Evolutionary conservation across 225 moss, liverwort and hornwort species (phyloP).

Genomic region (Bryoerythrophyllum caledonicum): DNA sequence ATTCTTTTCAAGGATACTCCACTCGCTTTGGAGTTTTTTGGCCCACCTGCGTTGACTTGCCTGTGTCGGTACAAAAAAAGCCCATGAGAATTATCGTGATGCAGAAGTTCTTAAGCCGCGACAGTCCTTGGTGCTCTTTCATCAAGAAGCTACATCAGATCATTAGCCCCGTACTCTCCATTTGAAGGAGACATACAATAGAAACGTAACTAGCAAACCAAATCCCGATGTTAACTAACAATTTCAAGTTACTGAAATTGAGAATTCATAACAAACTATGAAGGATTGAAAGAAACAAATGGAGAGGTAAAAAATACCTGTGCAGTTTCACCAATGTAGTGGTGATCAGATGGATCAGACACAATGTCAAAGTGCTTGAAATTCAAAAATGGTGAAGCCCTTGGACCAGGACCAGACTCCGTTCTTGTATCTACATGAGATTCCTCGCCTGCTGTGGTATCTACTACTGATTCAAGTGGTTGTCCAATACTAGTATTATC

Average conservation of each 20-base stretch:
- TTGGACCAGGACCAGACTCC: conserved; percentile 18
- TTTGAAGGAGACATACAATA: not conserved
- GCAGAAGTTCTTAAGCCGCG: conserved; percentile 5
- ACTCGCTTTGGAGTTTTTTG: conserved; percentile 95
- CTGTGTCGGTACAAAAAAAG: conserved; percentile 47
- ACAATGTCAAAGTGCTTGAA: conserved; percentile 86
- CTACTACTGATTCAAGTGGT: conserved; percentile 23
- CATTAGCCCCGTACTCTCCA: conserved; percentile 8
- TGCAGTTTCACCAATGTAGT: conserved; percentile 65
- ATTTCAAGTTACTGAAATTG: conserved; percentile 2
- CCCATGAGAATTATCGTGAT: not conserved
- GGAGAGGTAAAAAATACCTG: conserved; percentile 43
- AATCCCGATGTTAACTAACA: not conserved
- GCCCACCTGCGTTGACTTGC: conserved; percentile 79
- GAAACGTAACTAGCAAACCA: conserved; percentile 13
- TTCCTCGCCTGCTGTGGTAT: conserved; percentile 21
- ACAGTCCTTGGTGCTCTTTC: conserved; percentile 11
- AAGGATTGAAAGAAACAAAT: not conserved
- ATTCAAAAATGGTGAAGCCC: conserved; percentile 26
- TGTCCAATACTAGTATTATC: conserved; percentile 21
- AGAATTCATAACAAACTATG: conserved; percentile 10
- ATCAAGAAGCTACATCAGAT: conserved; percentile 9
- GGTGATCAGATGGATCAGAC: conserved; percentile 81
- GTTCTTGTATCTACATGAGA: conserved; percentile 28
- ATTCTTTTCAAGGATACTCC: conserved; percentile 78